A percentile compares a stretch with the other conserved stretches of the same genome.
Evolutionary conservation across 2,329 filamentous ascomycete genomes (phyloP).

Genomic region (Aurifilum marmelostoma): DNA sequence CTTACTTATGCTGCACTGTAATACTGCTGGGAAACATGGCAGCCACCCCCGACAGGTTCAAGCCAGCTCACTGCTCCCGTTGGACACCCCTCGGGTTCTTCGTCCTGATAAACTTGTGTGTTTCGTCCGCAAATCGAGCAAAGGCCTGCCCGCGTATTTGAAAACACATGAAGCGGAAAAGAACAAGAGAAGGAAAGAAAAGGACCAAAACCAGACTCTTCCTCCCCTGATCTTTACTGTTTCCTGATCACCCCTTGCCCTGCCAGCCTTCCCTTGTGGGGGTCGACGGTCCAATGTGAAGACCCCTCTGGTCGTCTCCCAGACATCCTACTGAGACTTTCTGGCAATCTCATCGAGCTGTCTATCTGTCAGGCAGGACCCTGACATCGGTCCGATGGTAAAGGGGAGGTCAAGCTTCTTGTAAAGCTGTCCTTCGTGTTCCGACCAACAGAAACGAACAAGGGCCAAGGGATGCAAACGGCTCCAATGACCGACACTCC

Average conservation of each 20-base stretch:
- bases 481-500: not conserved
- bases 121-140: not conserved
- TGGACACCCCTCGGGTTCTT: not conserved
- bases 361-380: not conserved
- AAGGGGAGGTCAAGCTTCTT: not conserved
- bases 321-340: not conserved
- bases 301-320: not conserved
- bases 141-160: not conserved
- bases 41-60: not conserved
- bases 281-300: not conserved
- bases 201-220: too few species aligned
- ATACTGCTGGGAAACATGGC: not conserved
- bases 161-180: not conserved
- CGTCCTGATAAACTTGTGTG: too few species aligned
- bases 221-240: not conserved
- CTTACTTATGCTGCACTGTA: not conserved
- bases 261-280: not conserved
- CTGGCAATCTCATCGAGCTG: too few species aligned
- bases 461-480: not conserved
- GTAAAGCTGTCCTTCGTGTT: not conserved
- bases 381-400: not conserved
- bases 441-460: not conserved
- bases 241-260: not conserved
- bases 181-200: not conserved
- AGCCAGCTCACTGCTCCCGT: not conserved